Base-by-base conservation (phyloP, 2,329 filamentous ascomycete species). In the Septoria linicola region DNA sequence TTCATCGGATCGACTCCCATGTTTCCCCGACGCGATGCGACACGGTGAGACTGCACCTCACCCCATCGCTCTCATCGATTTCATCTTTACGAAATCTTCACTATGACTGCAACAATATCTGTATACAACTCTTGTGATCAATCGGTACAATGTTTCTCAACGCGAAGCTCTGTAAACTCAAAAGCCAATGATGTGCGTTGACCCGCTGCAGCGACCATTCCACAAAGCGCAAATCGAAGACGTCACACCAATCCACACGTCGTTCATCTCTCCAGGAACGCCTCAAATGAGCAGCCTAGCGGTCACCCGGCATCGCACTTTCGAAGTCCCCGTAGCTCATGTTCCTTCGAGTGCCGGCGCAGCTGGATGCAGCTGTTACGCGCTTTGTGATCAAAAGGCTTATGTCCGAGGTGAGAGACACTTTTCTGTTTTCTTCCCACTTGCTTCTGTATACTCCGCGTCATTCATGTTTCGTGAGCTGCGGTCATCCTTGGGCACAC, bases 191-290 rank as follows among this genome's bases (percentile, higher is more conserved):
- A 20, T 21, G 41, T 30, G 14, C 27, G 27, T 23, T 44, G 23
- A 27, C 10, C 23, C 23, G 23, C 23, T 10, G 23, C 23, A 41
- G 44, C 44, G 39, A 48, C 44, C 44, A 48, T 48, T 48, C 44
- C 44, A 17, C 25, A 14, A 32, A 19, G 11, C 40, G 44, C 41
- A 48, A 48, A 25, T 48, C 44, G 23, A 48, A 39, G 44, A 48
- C 44, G 44, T 48, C 44, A 48, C 21, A n/a, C 44, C 34, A 48
- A 48, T 48, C 44, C 40, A 20, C 35, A 40, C 20, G 14, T 39
- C 25, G 14, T 39, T 10, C 16, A 32, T 19, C 7, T 30, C n/a
- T 13, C 14, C 11, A 27, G 25, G 21, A 25, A n/a, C 35, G 27
- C 21, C 43, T 40, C 35, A 32, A 40, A 32, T 40, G 17, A 25